Evolutionary conservation across 2,329 filamentous ascomycete genomes (phyloP).

Genomic region (Colletotrichum tofieldiae): DNA sequence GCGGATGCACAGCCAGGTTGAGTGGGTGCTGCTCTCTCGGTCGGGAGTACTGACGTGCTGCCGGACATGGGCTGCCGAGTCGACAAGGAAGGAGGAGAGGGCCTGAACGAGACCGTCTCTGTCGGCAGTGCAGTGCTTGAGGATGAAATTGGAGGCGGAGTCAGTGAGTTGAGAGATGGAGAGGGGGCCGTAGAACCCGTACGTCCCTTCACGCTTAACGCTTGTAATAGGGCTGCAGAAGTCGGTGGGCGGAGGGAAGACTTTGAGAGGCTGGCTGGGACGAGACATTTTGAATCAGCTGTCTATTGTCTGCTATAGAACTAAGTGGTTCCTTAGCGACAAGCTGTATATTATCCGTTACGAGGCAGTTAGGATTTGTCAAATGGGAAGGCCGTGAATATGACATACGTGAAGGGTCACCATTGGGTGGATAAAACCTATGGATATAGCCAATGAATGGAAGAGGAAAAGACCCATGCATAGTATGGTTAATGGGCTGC

Average conservation of each 20-base stretch:
- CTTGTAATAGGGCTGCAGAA: constrained; percentile 15
- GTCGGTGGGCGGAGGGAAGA: neutral
- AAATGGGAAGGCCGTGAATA: neutral
- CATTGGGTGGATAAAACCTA: too few relatives aligned
- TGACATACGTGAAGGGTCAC: too few relatives aligned
- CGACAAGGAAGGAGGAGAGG: neutral
- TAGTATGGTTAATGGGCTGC: too few relatives aligned
- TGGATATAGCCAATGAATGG: too few relatives aligned
- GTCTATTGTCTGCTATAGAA: too few relatives aligned
- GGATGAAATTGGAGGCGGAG: constrained; percentile 1
- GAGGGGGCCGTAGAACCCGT: constrained; percentile 6
- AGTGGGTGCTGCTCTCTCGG: constrained; percentile 7
- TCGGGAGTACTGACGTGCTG: neutral
- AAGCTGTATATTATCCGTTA: neutral
- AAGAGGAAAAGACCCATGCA: too few relatives aligned
- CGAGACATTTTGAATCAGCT: neutral
- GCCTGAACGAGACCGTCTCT: neutral
- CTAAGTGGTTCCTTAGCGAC: neutral
- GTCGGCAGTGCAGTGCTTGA: neutral
- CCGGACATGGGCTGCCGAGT: neutral
- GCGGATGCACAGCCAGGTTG: constrained; percentile 34
- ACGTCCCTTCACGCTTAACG: neutral
- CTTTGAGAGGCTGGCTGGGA: neutral
- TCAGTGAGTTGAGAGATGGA: neutral
- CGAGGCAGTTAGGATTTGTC: neutral